A percentile compares a stretch with the other conserved stretches of the same genome.
Evolutionary conservation across 495 filamentous ascomycete genomes (phyloP).

Genomic region (Aspergillus incahuasiensis): DNA sequence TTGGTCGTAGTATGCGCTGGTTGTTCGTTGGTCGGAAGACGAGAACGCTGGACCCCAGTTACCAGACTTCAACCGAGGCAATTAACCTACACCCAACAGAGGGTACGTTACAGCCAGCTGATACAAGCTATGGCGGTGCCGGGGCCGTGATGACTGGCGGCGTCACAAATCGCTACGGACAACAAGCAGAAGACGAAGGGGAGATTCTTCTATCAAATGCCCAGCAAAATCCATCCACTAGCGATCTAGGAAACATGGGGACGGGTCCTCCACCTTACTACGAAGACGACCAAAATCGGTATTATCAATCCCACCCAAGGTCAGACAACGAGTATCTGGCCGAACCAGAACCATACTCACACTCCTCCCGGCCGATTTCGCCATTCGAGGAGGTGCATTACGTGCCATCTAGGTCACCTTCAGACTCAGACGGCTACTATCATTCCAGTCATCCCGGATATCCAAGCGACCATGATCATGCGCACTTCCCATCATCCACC

Average conservation of each 20-base stretch:
- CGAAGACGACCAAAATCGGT: constrained; percentile 19
- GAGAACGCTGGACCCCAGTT: constrained; percentile 49
- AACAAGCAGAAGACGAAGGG: constrained; percentile 35
- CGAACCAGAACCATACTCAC: constrained; percentile 7
- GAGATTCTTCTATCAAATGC: constrained; percentile 37
- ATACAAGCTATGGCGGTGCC: constrained; percentile 35
- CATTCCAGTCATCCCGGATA: not conserved
- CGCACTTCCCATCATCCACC: constrained; percentile 9
- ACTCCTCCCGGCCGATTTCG: constrained; percentile 18
- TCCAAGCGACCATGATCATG: not conserved
- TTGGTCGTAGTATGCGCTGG: constrained; percentile 75
- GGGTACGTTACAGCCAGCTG: constrained; percentile 8
- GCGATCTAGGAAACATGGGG: constrained; percentile 10
- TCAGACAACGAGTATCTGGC: constrained; percentile 13
- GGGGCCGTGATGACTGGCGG: constrained; percentile 21
- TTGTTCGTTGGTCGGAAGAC: constrained; percentile 65
- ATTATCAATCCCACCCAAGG: constrained; percentile 14
- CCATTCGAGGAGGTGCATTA: constrained; percentile 27
- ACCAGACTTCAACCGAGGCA: constrained; percentile 31
- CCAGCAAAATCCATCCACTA: constrained; percentile 33
- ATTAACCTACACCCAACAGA: constrained; percentile 30
- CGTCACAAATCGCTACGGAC: constrained; percentile 19
- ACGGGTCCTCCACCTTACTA: constrained; percentile 18
- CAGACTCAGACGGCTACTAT: constrained; percentile 7
- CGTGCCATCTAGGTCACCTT: constrained; percentile 13